phyloP scores from a whole-genome alignment of 345 rosid genomes.

The Gossypioides kirkii region DNA sequence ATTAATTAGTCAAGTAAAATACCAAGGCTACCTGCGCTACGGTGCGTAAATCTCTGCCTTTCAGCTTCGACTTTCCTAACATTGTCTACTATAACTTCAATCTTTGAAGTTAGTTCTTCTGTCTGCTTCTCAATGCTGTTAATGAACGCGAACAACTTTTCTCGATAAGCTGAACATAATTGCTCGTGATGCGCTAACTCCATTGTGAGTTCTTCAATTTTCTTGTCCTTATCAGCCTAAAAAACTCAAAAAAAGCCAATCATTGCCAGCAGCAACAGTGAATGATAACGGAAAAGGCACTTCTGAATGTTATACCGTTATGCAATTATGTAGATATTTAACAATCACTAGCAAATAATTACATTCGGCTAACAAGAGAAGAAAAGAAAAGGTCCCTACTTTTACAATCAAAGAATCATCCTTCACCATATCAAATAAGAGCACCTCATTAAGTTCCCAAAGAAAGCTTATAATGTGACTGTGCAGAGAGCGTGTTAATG shows the following conservation, averaged over 20 bases:
- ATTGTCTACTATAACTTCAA: conserved; percentile 47
- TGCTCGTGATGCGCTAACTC: conserved; percentile 57
- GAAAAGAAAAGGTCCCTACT: background rate
- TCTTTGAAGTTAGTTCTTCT: conserved; percentile 52
- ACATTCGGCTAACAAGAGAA: background rate
- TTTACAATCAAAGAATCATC: background rate
- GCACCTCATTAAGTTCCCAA: background rate
- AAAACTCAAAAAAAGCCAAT: conserved; percentile 13
- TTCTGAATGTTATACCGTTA: background rate
- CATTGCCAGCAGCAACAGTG: background rate
- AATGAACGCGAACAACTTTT: conserved; percentile 48
- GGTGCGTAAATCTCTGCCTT: conserved; percentile 24
- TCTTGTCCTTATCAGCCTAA: conserved; percentile 69
- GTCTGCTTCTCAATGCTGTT: conserved; percentile 53
- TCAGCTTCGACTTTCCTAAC: conserved; percentile 53
- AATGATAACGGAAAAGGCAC: background rate
- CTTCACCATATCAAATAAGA: background rate
- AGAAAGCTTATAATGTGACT: background rate
- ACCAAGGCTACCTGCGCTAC: conserved; percentile 31
- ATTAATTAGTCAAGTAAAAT: background rate
- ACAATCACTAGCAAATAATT: background rate
- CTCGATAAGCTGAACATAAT: conserved; percentile 44
- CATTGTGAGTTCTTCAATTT: conserved; percentile 49
- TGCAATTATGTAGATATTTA: background rate
- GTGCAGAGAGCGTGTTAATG: background rate